phyloP scores from a whole-genome alignment of 2,329 filamentous ascomycete species.

The Pestalotiopsis sp. region DNA sequence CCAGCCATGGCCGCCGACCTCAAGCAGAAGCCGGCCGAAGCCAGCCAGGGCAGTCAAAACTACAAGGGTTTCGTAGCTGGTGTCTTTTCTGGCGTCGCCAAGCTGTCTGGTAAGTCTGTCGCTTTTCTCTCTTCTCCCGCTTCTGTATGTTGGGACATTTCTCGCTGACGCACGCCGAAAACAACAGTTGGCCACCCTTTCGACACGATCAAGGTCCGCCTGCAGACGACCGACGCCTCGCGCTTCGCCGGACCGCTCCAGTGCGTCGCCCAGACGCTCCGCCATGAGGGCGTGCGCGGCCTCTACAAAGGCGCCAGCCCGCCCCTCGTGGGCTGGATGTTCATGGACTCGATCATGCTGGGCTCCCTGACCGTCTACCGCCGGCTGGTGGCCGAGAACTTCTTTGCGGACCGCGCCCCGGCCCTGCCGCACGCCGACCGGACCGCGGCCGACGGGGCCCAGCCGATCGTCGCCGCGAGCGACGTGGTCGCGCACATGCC shows the following conservation, averaged over 20 bases:
- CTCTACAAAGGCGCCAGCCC: constrained; percentile 95
- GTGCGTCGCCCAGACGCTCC: constrained; percentile 81
- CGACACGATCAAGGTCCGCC: constrained; percentile 94
- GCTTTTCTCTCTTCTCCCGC: not conserved
- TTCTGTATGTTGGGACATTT: not conserved
- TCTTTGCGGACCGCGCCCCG: constrained; percentile 64
- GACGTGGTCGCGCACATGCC: constrained; percentile 58
- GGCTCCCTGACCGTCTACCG: constrained; percentile 91
- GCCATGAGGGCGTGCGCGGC: constrained; percentile 80
- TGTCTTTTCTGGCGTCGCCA: constrained; percentile 92
- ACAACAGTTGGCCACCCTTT: constrained; percentile 71
- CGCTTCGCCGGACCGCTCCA: constrained; percentile 87
- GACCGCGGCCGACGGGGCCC: constrained; percentile 28
- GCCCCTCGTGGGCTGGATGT: constrained; percentile 95
- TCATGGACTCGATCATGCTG: constrained; percentile 92
- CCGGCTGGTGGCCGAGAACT: constrained; percentile 75
- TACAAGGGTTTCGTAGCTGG: constrained; percentile 98
- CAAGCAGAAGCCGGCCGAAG: constrained; percentile 34
- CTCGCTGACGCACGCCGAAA: not conserved
- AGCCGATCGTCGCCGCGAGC: constrained; percentile 16
- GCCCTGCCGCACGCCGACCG: constrained; percentile 31
- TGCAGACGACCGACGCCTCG: constrained; percentile 78
- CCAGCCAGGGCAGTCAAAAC: constrained; percentile 45
- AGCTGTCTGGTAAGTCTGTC: constrained; percentile 69
- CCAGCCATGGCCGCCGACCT: constrained; percentile 28